phyloP scores from a whole-genome alignment of 179 eudicot genomes.

The Camellia oleifera region DNA sequence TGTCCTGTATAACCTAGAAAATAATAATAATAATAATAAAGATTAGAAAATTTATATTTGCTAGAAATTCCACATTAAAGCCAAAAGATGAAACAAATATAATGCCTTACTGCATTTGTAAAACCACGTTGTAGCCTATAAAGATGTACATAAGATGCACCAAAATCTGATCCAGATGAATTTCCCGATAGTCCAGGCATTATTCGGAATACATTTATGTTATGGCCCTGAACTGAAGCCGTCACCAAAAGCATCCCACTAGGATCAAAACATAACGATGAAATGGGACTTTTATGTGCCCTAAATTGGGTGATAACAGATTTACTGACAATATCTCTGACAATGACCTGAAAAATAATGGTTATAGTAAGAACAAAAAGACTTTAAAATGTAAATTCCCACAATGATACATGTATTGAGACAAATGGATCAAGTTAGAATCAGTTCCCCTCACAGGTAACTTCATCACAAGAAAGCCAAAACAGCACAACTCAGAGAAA shows the following conservation, averaged over 20 bases:
- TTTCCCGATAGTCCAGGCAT: conserved; percentile 31
- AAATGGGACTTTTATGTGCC: conserved; percentile 87
- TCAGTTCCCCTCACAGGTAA: too few species aligned
- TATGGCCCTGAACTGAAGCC: conserved; percentile 87
- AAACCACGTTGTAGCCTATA: conserved; percentile 92
- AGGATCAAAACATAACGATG: conserved; percentile 81
- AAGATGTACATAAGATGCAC: conserved; percentile 60
- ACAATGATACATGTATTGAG: not conserved
- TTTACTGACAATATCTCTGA: conserved; percentile 68
- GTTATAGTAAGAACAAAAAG: not conserved
- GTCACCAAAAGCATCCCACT: conserved; percentile 83
- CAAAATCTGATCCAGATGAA: too few species aligned
- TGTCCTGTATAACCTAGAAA: conserved; percentile 79
- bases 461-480: conserved; percentile 5
- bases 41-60: not conserved
- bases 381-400: not conserved
- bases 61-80: not conserved
- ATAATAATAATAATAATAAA: conserved; percentile 10
- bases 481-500: not conserved
- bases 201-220: conserved; percentile 76
- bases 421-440: not conserved
- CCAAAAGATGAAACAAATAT: conserved; percentile 4
- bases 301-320: conserved; percentile 72
- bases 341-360: conserved; percentile 58
- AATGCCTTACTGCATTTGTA: conserved; percentile 77